A percentile compares a stretch with the other conserved stretches of the same genome.
phyloP scores from a whole-genome alignment of 257 asterid genomes.

The Craterostigma plantagineum region DNA sequence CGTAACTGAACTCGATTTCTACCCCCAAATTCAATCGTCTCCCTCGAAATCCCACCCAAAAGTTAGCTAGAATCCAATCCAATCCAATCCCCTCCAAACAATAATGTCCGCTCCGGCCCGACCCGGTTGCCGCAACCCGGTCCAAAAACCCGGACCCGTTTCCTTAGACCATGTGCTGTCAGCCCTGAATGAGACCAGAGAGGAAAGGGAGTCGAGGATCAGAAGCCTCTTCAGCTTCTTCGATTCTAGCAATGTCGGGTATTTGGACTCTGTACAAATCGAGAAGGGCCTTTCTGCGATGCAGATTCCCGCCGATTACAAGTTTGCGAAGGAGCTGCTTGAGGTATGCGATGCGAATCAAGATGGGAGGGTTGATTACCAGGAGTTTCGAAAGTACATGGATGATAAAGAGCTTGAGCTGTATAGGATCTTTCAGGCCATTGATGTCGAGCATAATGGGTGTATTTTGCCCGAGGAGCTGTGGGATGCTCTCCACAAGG shows the following conservation, averaged over 20 bases:
- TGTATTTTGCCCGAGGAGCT: slow-evolving; percentile 94
- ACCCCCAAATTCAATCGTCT: too few species aligned
- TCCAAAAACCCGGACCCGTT: slow-evolving; percentile 63
- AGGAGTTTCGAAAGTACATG: slow-evolving; percentile 87
- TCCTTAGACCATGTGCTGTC: slow-evolving; percentile 78
- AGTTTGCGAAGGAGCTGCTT: slow-evolving; percentile 87
- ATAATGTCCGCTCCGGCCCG: slow-evolving; percentile 8
- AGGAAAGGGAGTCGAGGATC: slow-evolving; percentile 68
- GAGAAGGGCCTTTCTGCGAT: slow-evolving; percentile 81
- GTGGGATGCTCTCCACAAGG: slow-evolving; percentile 90
- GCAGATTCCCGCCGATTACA: slow-evolving; percentile 85
- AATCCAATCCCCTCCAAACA: too few species aligned
- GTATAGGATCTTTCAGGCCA: slow-evolving; percentile 86
- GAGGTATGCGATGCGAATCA: slow-evolving; percentile 69
- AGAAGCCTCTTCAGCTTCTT: slow-evolving; percentile 59
- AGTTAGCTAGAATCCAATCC: too few species aligned
- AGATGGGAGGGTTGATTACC: slow-evolving; percentile 91
- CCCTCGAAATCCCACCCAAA: too few species aligned
- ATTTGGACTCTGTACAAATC: slow-evolving; percentile 51
- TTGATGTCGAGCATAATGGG: slow-evolving; percentile 90
- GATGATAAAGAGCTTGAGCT: slow-evolving; percentile 91
- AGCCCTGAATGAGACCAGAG: slow-evolving; percentile 69
- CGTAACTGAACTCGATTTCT: too few species aligned
- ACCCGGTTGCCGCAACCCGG: slow-evolving; percentile 70
- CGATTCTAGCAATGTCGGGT: slow-evolving; percentile 52